Evolutionary conservation across 805 yeast species (phyloP).

Genomic region (Starmerella scarabaei): DNA sequence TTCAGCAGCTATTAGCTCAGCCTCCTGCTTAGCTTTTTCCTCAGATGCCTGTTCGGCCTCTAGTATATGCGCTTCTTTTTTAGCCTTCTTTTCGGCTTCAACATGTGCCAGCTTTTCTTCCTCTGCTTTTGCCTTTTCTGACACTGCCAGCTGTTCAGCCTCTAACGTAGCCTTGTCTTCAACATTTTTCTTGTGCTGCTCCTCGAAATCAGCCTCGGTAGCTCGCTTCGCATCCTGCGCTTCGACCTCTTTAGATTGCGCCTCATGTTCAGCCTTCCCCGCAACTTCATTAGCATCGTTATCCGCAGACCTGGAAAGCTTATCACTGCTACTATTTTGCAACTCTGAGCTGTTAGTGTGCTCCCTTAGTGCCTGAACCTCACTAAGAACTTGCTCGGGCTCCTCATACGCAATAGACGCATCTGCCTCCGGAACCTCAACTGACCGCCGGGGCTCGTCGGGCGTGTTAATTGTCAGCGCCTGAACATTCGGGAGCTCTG

Average conservation of each 20-base stretch:
- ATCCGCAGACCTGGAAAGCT: too few relatives aligned
- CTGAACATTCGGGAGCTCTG: conserved; percentile 6
- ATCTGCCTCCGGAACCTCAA: not conserved
- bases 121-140: not conserved
- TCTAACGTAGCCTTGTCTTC: not conserved
- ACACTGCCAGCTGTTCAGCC: too few relatives aligned
- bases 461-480: not conserved
- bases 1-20: not conserved
- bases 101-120: conserved; percentile 11
- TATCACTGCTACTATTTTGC: too few relatives aligned
- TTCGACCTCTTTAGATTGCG: not conserved
- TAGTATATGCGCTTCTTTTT: not conserved
- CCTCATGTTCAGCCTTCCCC: not conserved
- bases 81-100: not conserved
- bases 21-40: conserved; percentile 1
- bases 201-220: conserved; percentile 1
- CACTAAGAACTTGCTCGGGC: not conserved
- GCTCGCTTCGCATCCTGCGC: conserved; percentile 17
- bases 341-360: too few relatives aligned
- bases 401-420: conserved; percentile 1
- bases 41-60: conserved; percentile 11
- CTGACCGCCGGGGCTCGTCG: not conserved
- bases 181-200: not conserved
- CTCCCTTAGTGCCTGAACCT: too few relatives aligned
- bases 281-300: not conserved